phyloP scores from a whole-genome alignment of 176 grass and related monocot species.

The Hsuehochloa calcarea region DNA sequence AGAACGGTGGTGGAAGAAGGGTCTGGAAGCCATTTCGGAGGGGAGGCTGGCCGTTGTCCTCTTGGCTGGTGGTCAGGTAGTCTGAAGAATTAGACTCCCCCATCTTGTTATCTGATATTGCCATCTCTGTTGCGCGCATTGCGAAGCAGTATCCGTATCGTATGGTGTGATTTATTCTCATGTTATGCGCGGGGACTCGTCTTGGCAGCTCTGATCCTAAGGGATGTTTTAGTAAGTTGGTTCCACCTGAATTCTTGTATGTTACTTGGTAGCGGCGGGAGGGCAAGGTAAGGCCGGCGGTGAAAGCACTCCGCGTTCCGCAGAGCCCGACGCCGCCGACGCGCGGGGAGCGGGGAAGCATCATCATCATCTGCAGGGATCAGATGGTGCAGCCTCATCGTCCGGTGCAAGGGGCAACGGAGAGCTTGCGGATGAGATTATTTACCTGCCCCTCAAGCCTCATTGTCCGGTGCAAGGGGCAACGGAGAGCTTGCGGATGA shows the following conservation, averaged over 20 bases:
- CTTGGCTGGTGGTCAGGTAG: constrained; percentile 92
- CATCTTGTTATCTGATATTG: background rate
- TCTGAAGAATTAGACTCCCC: background rate
- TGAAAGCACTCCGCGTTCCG: background rate
- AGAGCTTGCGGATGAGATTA: constrained; percentile 40
- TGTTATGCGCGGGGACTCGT: constrained; percentile 56
- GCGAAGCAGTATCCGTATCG: background rate
- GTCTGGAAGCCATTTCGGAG: constrained; percentile 90
- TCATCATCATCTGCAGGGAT: background rate
- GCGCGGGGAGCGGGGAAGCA: constrained; percentile 13
- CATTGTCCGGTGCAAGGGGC: too few species aligned
- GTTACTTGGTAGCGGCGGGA: background rate
- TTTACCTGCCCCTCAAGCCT: too few species aligned
- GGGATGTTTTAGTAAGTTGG: constrained; percentile 92
- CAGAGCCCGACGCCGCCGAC: background rate
- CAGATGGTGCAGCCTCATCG: background rate
- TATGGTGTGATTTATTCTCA: constrained; percentile 24
- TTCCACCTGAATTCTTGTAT: constrained; percentile 28
- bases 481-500: too few species aligned
- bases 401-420: constrained; percentile 7
- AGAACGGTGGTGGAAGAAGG: constrained; percentile 96
- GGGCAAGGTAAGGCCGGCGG: background rate
- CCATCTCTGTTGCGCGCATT: background rate
- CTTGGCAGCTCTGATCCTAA: constrained; percentile 95
- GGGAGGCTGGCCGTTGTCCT: constrained; percentile 92